Evolutionary conservation across 1,284 basidiomycete species (phyloP).

Genomic region (Puccinia polysora): DNA sequence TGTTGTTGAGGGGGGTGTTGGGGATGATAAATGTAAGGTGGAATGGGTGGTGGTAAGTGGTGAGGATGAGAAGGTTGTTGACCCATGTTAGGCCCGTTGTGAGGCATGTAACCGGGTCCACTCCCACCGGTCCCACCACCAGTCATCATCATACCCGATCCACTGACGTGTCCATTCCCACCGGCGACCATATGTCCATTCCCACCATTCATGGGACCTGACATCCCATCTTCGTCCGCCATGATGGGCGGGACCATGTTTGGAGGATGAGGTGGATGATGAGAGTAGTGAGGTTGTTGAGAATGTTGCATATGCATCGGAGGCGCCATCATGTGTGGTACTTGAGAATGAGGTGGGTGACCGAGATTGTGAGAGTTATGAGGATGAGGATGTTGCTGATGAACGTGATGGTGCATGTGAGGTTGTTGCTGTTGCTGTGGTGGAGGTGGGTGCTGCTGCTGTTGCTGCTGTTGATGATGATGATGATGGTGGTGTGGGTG

Average conservation of each 20-base stretch:
- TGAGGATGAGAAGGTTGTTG: background rate
- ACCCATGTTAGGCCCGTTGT: background rate
- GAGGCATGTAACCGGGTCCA: background rate
- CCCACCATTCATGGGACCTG: background rate
- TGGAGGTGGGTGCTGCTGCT: too few species aligned
- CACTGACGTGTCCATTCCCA: too few species aligned
- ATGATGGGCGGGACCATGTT: conserved; percentile 2
- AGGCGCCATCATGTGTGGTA: background rate
- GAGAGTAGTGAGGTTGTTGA: background rate
- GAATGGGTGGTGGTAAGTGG: conserved; percentile 4
- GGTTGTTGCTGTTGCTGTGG: too few species aligned
- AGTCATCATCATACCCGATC: background rate
- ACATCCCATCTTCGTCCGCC: conserved; percentile 9
- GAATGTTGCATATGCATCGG: background rate
- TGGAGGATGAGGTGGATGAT: background rate
- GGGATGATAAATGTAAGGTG: conserved; percentile 19
- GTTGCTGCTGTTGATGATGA: too few species aligned
- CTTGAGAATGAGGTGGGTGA: background rate
- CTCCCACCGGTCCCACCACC: background rate
- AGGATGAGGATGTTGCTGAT: conserved; percentile 8
- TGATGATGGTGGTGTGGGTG: too few species aligned
- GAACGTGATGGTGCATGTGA: background rate
- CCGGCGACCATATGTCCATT: background rate
- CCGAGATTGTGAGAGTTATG: background rate
- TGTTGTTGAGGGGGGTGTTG: conserved; percentile 18